Evolutionary conservation across 2,329 filamentous ascomycete species (phyloP).

Genomic region (Mollisiaceae sp.): DNA sequence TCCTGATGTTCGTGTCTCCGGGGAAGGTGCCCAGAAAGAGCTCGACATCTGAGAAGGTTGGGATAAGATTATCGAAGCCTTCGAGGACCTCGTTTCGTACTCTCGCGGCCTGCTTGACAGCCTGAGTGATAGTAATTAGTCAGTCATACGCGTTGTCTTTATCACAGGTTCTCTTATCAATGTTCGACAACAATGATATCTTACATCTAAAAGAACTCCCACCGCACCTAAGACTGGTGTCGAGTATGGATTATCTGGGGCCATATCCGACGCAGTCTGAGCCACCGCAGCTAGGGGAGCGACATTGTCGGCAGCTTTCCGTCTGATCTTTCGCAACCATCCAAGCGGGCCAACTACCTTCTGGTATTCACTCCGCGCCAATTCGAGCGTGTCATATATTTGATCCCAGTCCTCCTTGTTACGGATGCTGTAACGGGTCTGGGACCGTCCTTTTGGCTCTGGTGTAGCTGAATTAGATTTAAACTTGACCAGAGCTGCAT

Average conservation of each 20-base stretch:
- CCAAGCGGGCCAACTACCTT: neutral
- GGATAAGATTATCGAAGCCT: slow-evolving; percentile 12
- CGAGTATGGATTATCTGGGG: too few species aligned
- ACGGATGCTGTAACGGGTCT: neutral
- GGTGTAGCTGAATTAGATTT: neutral
- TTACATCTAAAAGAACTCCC: too few species aligned
- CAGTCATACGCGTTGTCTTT: neutral
- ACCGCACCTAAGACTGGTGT: too few species aligned
- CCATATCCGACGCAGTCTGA: too few species aligned
- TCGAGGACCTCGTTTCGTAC: slow-evolving; percentile 10
- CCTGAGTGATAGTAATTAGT: slow-evolving; percentile 5
- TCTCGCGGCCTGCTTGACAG: slow-evolving; percentile 7
- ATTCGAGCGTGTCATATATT: neutral
- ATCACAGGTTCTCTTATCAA: neutral
- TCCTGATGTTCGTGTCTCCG: slow-evolving; percentile 8
- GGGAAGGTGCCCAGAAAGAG: slow-evolving; percentile 9
- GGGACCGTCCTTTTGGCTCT: neutral
- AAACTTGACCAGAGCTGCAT: neutral
- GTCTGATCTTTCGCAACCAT: neutral
- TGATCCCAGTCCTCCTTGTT: neutral
- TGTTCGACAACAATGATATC: too few species aligned
- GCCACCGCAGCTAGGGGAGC: neutral
- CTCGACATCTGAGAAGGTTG: slow-evolving; percentile 13
- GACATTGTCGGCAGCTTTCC: neutral
- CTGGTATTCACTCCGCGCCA: neutral